Base-by-base conservation (phyloP, 257 asterid species). In the Nicotiana otophora region DNA sequence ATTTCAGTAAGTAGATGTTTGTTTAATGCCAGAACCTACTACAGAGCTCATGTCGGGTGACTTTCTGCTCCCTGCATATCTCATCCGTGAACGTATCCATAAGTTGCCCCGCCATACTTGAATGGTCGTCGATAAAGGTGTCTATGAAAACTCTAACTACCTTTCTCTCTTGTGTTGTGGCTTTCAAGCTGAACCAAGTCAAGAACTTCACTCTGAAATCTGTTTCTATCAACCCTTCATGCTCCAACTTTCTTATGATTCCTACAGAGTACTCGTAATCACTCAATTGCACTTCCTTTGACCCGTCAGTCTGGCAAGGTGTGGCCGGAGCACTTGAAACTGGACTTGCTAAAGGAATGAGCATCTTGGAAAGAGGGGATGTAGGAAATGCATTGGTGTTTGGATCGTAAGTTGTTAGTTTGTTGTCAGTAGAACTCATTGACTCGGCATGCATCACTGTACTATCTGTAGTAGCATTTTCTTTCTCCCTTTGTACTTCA, bases 181-280 rank as follows among this genome's bases (percentile, higher is more conserved):
- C 97, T 67, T 93, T 90, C 89, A 94, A 83, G 84, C 97, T 89
- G 74, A 90, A 94, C 98, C 98, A 94, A 2, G 98, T 93, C 84
- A 94, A 84, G 83, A 94, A 93, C 77, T 92, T 94, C 90, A 90
- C 88, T 48, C 98, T 91, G 60, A 92, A 94, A 51, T 83, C 54
- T 34, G 90, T 86, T 65, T 89, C 93, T 1, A 94, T 81, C 84
- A 91, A 90, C 42, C 97, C 97, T 17, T 89, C 96, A 7, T 93
- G 88, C 87, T 94, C 98, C 86, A 94, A 82, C 90, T 91, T 84
- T 10, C 97, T 82, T 26, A 94, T 80, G 39, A 89, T 91, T 69
- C 92, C 90, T 84, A 94, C 97, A n/a, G 92, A 92, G 67, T 91
- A 91, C 92, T 91, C 97, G 4, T 90, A 89, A 75, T 88, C 93